phyloP scores from a whole-genome alignment of 1,284 basidiomycete genomes.

The Earliella scabrosa region DNA sequence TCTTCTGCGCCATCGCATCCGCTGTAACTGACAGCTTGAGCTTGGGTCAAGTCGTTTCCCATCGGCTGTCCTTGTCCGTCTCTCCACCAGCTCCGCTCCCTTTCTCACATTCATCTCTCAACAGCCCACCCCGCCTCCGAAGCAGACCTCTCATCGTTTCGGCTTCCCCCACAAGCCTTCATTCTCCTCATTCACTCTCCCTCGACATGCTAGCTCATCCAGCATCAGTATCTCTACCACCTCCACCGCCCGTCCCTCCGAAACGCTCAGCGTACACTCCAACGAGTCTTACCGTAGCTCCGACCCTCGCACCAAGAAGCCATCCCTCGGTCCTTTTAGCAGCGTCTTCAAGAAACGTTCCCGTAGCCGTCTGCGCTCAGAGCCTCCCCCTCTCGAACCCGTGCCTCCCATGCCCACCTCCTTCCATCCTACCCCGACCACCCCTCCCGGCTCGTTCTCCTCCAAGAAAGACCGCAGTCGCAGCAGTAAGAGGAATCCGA shows the following conservation, averaged over 20 bases:
- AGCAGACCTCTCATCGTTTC: constrained; percentile 21
- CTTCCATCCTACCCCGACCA: constrained; percentile 38
- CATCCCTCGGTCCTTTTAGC: constrained; percentile 30
- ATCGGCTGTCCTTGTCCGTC: no score
- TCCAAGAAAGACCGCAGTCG: constrained; percentile 24
- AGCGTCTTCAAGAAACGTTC: constrained; percentile 37
- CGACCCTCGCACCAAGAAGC: constrained; percentile 28
- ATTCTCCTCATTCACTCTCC: constrained; percentile 27
- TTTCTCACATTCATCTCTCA: neutral
- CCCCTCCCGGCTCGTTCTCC: constrained; percentile 39
- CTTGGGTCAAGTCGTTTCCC: no score
- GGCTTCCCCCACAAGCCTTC: constrained; percentile 30
- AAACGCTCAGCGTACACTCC: constrained; percentile 28
- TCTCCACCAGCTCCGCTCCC: neutral
- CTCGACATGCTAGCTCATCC: constrained; percentile 28
- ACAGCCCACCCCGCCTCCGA: constrained; percentile 34
- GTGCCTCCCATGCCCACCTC: constrained; percentile 28
- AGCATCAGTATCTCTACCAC: constrained; percentile 27
- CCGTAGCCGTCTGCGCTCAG: constrained; percentile 36
- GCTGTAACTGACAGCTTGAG: no score
- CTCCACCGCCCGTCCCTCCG: constrained; percentile 26
- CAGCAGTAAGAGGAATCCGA: constrained; percentile 32
- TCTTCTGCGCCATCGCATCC: no score
- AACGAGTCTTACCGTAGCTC: constrained; percentile 20
- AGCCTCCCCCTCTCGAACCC: constrained; percentile 17